Evolutionary conservation across 768 basidiomycete species (phyloP), one percentile per base, ranked within the genome.

Genomic region (Pulveroboletus sp.): DNA sequence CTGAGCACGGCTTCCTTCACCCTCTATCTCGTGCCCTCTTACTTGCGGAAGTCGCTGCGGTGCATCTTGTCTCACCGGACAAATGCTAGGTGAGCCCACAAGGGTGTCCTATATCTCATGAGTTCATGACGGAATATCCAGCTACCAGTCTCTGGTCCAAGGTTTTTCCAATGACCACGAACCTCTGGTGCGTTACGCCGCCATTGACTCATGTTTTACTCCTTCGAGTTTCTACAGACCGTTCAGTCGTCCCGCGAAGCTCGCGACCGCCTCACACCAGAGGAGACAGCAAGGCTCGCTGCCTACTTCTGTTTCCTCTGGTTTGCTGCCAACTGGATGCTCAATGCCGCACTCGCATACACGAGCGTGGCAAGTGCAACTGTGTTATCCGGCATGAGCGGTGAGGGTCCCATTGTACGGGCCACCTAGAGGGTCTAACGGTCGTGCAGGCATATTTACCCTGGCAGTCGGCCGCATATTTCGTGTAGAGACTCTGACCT

Each of bases 341-440:
- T 95, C 28, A 96, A 94, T 63, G 85, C 84, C 1, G 76, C 88
- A 17, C 75, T 98, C 39, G 83, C 80, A 28, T 88, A 85, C 64
- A 98, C 95, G 2, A 92, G 85, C 59, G 94, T 97, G n/a, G 90
- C 91, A 2, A 95, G 92, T 65, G 82, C 90, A 17, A 96, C 94
- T 5, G 85, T 97, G 33, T 69, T 96, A 45, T 86, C 89, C 2
- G 84, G 86, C 61, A 94, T 84, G 75, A 93, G 91, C 56, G 93
- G 94, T 93, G 57, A 31, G 83, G 66, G 8, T 35, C 15, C 21
- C 26, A 15, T 30, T 40, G 14, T 43, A 8, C 17, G n/a, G 15
- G 8, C 39, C 30, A 39, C 17, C 12, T 43, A 21, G 31, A 6
- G 12, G 3, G 26, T 31, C 44, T 44, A 45, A 56, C 33, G 18